phyloP scores from a whole-genome alignment of 768 basidiomycete species.

The Suillus hirtellus region DNA sequence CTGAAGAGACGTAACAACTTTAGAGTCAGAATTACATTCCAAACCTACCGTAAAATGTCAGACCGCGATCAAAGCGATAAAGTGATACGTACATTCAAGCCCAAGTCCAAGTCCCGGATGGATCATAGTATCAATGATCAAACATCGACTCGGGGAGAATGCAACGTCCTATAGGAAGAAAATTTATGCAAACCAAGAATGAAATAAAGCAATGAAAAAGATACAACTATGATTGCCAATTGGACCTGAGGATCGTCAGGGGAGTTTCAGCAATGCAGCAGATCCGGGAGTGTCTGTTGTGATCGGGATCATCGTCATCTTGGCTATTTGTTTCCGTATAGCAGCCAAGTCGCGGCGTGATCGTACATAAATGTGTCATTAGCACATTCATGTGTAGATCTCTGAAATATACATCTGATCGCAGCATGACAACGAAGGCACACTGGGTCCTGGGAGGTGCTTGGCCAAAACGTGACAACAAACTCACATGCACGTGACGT shows the following conservation, averaged over 20 bases:
- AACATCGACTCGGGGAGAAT: background rate
- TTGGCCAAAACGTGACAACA: background rate
- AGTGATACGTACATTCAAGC: background rate
- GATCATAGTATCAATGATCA: background rate
- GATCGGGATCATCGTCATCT: background rate
- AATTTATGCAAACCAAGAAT: background rate
- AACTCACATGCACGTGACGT: conserved; percentile 23
- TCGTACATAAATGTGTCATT: background rate
- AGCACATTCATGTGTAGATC: background rate
- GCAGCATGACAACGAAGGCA: background rate
- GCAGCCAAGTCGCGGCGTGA: background rate
- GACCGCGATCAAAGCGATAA: background rate
- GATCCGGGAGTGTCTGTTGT: background rate
- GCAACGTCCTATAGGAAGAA: background rate
- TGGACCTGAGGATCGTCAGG: background rate
- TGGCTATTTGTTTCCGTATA: background rate
- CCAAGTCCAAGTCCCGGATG: background rate
- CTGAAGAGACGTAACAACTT: background rate
- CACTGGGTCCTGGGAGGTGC: background rate
- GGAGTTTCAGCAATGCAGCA: background rate
- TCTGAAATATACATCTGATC: background rate
- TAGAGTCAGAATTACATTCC: background rate
- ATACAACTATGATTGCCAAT: background rate
- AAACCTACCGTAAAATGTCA: background rate
- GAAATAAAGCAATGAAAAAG: background rate